Percentiles rank a stretch among this genome's conserved stretches.
Evolutionary conservation across 768 basidiomycete species (phyloP).

Genomic region (Hydnum rufescens): DNA sequence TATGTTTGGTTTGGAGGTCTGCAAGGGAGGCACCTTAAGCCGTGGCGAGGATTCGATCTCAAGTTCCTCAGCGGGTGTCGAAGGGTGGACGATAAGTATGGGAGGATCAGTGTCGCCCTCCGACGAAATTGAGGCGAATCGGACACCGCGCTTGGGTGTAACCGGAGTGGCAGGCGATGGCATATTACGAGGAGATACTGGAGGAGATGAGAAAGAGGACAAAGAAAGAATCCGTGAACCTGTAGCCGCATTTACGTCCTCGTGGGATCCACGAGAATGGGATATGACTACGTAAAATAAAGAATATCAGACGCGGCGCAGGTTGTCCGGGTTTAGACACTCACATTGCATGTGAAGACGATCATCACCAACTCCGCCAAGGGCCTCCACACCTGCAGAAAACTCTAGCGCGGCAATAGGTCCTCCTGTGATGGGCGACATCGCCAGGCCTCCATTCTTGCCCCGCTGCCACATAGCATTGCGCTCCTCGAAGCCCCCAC

Average conservation of each 20-base stretch:
- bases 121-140: background rate
- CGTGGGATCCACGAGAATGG: no score
- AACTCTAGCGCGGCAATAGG: constrained; percentile 3
- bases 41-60: background rate
- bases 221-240: no score
- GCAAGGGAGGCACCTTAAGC: background rate
- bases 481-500: constrained; percentile 62
- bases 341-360: background rate
- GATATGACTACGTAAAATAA: no score
- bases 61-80: background rate
- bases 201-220: background rate
- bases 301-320: no score
- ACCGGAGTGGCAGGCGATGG: background rate
- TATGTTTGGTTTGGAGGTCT: background rate
- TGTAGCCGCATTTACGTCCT: no score
- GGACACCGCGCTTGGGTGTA: background rate
- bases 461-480: constrained; percentile 27
- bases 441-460: background rate
- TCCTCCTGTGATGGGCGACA: background rate
- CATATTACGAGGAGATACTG: background rate
- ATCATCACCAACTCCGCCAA: background rate
- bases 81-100: background rate
- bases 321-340: background rate
- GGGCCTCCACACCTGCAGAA: constrained; percentile 1
- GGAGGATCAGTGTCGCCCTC: background rate